phyloP scores from a whole-genome alignment of 2,329 filamentous ascomycete species.

The Trichoderma sp. region DNA sequence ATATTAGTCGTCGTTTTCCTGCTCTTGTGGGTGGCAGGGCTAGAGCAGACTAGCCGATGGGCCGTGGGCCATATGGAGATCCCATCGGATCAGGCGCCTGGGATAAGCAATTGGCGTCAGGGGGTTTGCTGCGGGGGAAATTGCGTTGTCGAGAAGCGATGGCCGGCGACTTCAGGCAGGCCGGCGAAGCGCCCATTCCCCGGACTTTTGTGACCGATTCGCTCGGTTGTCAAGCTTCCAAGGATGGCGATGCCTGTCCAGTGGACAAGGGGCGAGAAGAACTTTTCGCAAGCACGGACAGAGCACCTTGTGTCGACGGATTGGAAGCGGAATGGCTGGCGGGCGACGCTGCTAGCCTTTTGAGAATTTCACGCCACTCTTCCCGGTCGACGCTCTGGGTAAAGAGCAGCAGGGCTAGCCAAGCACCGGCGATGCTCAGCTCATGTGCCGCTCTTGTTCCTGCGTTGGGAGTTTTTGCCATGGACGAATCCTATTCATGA shows the following conservation, averaged over 20 bases:
- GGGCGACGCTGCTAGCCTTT: neutral
- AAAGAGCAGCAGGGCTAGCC: constrained; percentile 7
- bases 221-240: constrained; percentile 9
- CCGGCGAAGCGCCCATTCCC: constrained; percentile 11
- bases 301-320: neutral
- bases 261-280: neutral
- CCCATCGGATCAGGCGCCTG: constrained; percentile 27
- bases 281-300: neutral
- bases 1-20: neutral
- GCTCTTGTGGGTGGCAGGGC: neutral
- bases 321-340: constrained; percentile 1
- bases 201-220: constrained; percentile 20
- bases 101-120: constrained; percentile 24
- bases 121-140: constrained; percentile 27
- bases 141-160: constrained; percentile 20
- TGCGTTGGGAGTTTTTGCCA: constrained; percentile 3
- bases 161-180: constrained; percentile 17
- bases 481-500: neutral
- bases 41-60: constrained; percentile 24
- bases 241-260: neutral
- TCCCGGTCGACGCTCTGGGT: neutral
- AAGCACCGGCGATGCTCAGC: constrained; percentile 5
- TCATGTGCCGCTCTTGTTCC: constrained; percentile 18
- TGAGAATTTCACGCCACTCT: neutral
- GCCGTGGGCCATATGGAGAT: constrained; percentile 25